Evolutionary conservation across 202 grass and related monocot species (phyloP).

Genomic region (Setaria viridis): DNA sequence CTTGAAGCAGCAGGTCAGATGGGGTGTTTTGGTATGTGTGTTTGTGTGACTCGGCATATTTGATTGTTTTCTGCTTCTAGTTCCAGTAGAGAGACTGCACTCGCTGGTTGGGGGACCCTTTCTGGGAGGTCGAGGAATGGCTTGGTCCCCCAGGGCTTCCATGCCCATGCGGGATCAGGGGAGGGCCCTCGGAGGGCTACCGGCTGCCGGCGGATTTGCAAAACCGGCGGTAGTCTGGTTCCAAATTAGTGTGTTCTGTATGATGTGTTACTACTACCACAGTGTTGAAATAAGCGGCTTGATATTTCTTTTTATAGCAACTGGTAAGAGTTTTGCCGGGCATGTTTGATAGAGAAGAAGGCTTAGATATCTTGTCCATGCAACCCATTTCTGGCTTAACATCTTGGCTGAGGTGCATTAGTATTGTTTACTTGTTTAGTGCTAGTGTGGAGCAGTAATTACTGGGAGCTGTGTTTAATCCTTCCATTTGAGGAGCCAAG

Average conservation of each 20-base stretch:
- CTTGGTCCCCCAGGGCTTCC: not conserved
- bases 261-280: not conserved
- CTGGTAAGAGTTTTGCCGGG: too few relatives aligned
- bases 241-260: not conserved
- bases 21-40: conserved; percentile 29
- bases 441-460: not conserved
- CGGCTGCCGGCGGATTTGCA: conserved; percentile 30
- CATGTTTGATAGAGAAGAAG: too few relatives aligned
- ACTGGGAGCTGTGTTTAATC: not conserved
- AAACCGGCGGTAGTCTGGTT: conserved; percentile 7
- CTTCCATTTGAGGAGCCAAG: not conserved
- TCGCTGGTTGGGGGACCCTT: conserved; percentile 18
- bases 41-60: conserved; percentile 1
- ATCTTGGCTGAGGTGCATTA: not conserved
- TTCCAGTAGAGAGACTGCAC: not conserved
- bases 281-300: not conserved
- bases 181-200: not conserved
- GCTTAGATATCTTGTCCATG: not conserved
- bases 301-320: too few relatives aligned
- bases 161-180: not conserved
- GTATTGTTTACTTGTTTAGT: too few relatives aligned
- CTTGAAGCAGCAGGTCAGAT: conserved; percentile 12
- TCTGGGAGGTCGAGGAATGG: conserved; percentile 43
- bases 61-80: conserved; percentile 10
- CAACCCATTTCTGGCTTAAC: too few relatives aligned